Evolutionary conservation across 2,329 filamentous ascomycete species (phyloP), one percentile per base, ranked within the genome.

Genomic region (Chalara sp.): DNA sequence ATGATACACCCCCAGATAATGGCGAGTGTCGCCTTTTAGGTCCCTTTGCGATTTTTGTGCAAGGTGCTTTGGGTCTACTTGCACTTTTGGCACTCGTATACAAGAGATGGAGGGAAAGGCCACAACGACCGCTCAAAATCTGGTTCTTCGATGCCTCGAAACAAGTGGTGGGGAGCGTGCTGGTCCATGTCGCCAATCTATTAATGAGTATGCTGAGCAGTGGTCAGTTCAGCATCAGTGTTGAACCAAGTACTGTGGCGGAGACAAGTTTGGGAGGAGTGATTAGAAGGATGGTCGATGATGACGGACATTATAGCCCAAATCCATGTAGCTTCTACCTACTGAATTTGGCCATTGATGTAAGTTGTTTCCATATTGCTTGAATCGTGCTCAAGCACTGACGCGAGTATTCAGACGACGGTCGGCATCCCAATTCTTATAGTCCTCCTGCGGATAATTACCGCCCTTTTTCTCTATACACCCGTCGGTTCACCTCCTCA

Each of bases 101-200:
- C 74, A 99, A 99, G 74, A 80, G 93, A 60, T 96, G 87, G 83
- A 81, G 88, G 58, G 93, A 99, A 71, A 79, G 88, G 51, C 92
- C 93, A 1, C 92, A 96, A 67, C 80, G 93, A 50, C 92, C 92
- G 1, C 65, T 97, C 64, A 95, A 95, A 76, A 90, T 99, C 58
- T 99, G 93, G 92, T 91, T 88, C 68, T 99, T 97, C 68, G 93
- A 99, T 66, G 93, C 84, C 29, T 95, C 89, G 32, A 99, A 99
- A 74, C 93, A 99, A 74, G 89, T 99, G 49, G 87, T 97, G 63
- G 93, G 93, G 28, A 95, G 90, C 32, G 84, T 90, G 44, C 77
- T 99, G 67, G 83, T 96, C 33, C 93, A 99, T 70, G 76, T 92
- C 43, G 88, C 91, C 59, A 99, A 99, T 66, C 78, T 99, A 48